Base-by-base conservation (phyloP, 2,329 filamentous ascomycete genomes). In the Akanthomyces uredinophilus region DNA sequence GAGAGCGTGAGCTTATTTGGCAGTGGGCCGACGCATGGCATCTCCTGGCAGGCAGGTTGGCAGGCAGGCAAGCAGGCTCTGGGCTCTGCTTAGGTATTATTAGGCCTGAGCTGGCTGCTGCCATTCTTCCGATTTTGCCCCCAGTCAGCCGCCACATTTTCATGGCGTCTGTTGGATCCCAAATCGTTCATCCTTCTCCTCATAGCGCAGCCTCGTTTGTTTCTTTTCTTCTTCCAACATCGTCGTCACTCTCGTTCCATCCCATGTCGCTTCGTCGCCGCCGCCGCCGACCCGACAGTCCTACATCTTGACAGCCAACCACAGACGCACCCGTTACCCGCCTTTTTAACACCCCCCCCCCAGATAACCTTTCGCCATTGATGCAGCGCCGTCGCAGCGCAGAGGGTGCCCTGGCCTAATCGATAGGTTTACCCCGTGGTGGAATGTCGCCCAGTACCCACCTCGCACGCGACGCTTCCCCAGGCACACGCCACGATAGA, bases 401-500 rank as follows among this genome's bases (percentile, higher is more conserved):
- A 51, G 22, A 29, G 46, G 24, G 35, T 37, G 32, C 55, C 55
- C 55, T 41, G 44, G 44, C 44, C 54, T 57, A 49, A 59, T 29
- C 32, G 24, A 43, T 32, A 60, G 24, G 13, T 24, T 53, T 39
- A 39, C 39, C n/a, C 20, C 37, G 37, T 14, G 35, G 27, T 50
- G 47, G 52, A 50, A 51, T 62, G 52, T 56, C 53, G 46, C 43
- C 32, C 8, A 32, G 47, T 43, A 56, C 50, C 61, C 61, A 63
- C 61, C 55, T 37, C 27, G 41, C 61, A 63, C 61, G 50, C 61
- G 61, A 63, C 61, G 55, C 61, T 63, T 60, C 27, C 41, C 50
- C 49, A 39, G 50, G 50, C 58, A 47, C 49, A 52, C 10, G 49
- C 27, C 50, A 49, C 57, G 47, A 60, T n/a, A 52, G 35, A 35